phyloP scores from a whole-genome alignment of 1,139 yeast genomes.

The Saccharomyces hybrid region DNA sequence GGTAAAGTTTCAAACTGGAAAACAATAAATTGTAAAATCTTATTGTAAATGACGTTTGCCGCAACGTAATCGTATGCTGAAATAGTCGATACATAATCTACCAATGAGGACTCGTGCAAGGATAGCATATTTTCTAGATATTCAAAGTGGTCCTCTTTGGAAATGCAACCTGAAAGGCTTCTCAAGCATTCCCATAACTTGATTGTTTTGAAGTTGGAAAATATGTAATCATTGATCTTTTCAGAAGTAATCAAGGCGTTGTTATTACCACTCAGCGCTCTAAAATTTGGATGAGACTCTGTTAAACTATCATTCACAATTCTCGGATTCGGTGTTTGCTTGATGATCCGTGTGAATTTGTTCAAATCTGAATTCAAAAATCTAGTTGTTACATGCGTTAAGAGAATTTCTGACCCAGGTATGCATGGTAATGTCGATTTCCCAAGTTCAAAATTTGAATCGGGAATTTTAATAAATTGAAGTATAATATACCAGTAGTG shows the following conservation, averaged over 20 bases:
- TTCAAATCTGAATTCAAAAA: slow-evolving; percentile 18
- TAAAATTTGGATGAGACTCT: neutral
- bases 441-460: slow-evolving; percentile 1
- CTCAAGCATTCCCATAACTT: slow-evolving; percentile 26
- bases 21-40: slow-evolving; percentile 20
- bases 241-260: neutral
- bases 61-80: slow-evolving; percentile 27
- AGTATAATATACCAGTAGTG: slow-evolving; percentile 29
- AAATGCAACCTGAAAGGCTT: slow-evolving; percentile 16
- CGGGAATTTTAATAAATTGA: slow-evolving; percentile 7
- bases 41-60: slow-evolving; percentile 27
- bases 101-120: slow-evolving; percentile 20
- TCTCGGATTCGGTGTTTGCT: slow-evolving; percentile 7
- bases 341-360: slow-evolving; percentile 16
- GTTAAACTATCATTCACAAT: neutral
- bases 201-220: slow-evolving; percentile 20
- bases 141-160: neutral
- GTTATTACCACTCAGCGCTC: neutral
- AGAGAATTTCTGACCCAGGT: slow-evolving; percentile 19
- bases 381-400: slow-evolving; percentile 13
- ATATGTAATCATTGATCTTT: slow-evolving; percentile 17
- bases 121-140: slow-evolving; percentile 6
- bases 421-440: slow-evolving; percentile 7
- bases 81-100: slow-evolving; percentile 17
- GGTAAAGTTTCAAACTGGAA: slow-evolving; percentile 17